Evolutionary conservation across 2,329 filamentous ascomycete species (phyloP).

Genomic region (Colletotrichum tofieldiae): DNA sequence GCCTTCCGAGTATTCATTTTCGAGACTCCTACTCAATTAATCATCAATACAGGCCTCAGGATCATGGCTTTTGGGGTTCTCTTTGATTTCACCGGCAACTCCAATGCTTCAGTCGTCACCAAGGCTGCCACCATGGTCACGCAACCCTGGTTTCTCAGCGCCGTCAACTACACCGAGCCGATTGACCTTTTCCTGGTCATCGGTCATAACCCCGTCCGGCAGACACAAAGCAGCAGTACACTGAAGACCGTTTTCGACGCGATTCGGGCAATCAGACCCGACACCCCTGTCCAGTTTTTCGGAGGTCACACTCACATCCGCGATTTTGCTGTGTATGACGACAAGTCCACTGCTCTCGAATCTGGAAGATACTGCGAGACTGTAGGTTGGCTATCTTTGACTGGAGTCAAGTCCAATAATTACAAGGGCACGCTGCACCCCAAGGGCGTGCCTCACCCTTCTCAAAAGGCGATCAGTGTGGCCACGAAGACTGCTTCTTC

Average conservation of each 20-base stretch:
- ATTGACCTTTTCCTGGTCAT: conserved; percentile 76
- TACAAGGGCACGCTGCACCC: conserved; percentile 55
- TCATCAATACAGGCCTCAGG: conserved; percentile 48
- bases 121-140: conserved; percentile 66
- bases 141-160: conserved; percentile 73
- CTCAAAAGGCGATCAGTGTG: conserved; percentile 53
- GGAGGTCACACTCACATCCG: conserved; percentile 77
- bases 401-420: conserved; percentile 66
- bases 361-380: conserved; percentile 79
- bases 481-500: neutral
- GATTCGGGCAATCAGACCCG: conserved; percentile 70
- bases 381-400: conserved; percentile 77
- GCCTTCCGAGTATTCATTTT: neutral
- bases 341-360: conserved; percentile 73
- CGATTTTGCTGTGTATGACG: conserved; percentile 76
- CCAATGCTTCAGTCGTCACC: conserved; percentile 73
- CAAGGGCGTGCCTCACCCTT: conserved; percentile 56
- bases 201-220: conserved; percentile 74
- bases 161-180: conserved; percentile 66
- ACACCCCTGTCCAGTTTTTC: conserved; percentile 75
- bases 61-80: conserved; percentile 63
- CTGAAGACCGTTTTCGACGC: conserved; percentile 66
- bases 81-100: conserved; percentile 68
- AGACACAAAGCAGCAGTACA: conserved; percentile 60
- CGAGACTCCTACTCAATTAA: neutral